Percentiles rank a stretch among this genome's conserved stretches.
These are phyloP conservation scores for Cladophialophora yegresii DNA, from an alignment of 2,329 filamentous ascomycete species.

Conservation along the genomic window DNA sequence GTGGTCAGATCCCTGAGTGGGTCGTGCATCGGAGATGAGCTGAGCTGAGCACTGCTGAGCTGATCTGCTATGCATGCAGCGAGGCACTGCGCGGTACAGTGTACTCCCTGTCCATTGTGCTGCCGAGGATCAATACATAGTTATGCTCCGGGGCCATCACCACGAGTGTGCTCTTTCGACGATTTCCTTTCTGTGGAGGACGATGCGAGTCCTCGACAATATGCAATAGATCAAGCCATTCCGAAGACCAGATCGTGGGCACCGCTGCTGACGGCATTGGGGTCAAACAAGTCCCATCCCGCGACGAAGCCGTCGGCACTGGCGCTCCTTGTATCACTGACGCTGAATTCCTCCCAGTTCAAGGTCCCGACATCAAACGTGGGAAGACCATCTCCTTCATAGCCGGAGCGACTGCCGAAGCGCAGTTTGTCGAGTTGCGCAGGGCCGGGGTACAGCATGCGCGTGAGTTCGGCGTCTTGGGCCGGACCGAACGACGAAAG, in stretches of 20 bases:
- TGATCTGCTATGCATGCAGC: not conserved
- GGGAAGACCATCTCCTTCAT: constrained; percentile 44
- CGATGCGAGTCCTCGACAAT: not conserved
- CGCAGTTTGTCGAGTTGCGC: constrained; percentile 37
- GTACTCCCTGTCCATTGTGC: not conserved
- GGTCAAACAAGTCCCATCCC: constrained; percentile 35
- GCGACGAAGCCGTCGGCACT: constrained; percentile 31
- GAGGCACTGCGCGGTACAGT: not conserved
- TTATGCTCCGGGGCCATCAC: not conserved
- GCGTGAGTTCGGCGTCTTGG: constrained; percentile 36
- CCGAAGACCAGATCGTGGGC: constrained; percentile 33
- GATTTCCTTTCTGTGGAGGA: too few species aligned
- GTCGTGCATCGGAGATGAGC: not conserved
- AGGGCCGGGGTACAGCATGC: constrained; percentile 37
- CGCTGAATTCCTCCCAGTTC: constrained; percentile 37
- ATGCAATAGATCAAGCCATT: constrained; percentile 18
- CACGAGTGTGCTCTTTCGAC: not conserved
- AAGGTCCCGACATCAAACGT: constrained; percentile 39
- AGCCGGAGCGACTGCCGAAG: constrained; percentile 33
- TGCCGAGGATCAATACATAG: not conserved
- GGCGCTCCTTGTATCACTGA: constrained; percentile 33
- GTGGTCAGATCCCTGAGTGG: not conserved
- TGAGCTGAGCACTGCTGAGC: too few species aligned
- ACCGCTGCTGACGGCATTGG: constrained; percentile 18
- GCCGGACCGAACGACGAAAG: constrained; percentile 37